Percentiles rank a stretch among this genome's conserved stretches.
These are phyloP conservation scores for Magnaporthiopsis poae DNA, from an alignment of 2,329 filamentous ascomycete genomes.

Conservation along the genomic window DNA sequence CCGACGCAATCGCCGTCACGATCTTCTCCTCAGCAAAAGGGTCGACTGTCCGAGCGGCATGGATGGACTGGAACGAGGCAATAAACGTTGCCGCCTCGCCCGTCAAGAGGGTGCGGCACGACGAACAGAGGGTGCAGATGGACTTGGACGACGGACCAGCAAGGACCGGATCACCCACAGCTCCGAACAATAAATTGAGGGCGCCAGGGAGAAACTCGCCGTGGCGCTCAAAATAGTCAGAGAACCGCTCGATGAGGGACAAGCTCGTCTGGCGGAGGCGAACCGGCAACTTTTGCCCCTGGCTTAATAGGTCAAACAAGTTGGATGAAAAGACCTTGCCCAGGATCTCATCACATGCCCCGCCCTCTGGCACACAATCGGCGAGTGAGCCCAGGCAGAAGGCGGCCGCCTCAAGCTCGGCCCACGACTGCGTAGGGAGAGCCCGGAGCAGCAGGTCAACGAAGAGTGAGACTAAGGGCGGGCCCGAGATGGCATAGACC, in stretches of 20 bases:
- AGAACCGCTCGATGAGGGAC: slow-evolving; percentile 60
- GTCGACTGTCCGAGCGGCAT: slow-evolving; percentile 51
- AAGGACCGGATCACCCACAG: slow-evolving; percentile 52
- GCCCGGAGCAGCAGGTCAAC: slow-evolving; percentile 43
- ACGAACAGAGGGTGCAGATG: slow-evolving; percentile 64
- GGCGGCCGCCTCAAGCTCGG: slow-evolving; percentile 49
- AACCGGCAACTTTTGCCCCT: slow-evolving; percentile 46
- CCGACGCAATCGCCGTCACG: slow-evolving; percentile 62
- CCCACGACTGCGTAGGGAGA: slow-evolving; percentile 40
- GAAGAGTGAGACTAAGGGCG: slow-evolving; percentile 47
- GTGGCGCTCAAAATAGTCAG: slow-evolving; percentile 66
- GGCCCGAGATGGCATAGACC: slow-evolving; percentile 53
- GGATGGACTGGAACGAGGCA: slow-evolving; percentile 58
- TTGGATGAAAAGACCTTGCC: slow-evolving; percentile 51
- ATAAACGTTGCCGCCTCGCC: slow-evolving; percentile 60
- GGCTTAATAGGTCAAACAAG: slow-evolving; percentile 45
- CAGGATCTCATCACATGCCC: slow-evolving; percentile 49
- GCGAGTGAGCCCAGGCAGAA: slow-evolving; percentile 58
- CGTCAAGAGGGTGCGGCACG: slow-evolving; percentile 61
- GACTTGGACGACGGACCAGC: slow-evolving; percentile 63
- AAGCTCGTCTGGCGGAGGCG: slow-evolving; percentile 60
- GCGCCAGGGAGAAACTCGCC: slow-evolving; percentile 57
- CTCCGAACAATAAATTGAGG: slow-evolving; percentile 64
- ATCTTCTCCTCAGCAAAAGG: slow-evolving; percentile 63
- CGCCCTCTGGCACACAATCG: slow-evolving; percentile 52